Percentiles rank a stretch among this genome's conserved stretches.
Evolutionary conservation across 108 stramenopile genomes (phyloP).

Genomic region (Hondaea fermentalgiana): DNA sequence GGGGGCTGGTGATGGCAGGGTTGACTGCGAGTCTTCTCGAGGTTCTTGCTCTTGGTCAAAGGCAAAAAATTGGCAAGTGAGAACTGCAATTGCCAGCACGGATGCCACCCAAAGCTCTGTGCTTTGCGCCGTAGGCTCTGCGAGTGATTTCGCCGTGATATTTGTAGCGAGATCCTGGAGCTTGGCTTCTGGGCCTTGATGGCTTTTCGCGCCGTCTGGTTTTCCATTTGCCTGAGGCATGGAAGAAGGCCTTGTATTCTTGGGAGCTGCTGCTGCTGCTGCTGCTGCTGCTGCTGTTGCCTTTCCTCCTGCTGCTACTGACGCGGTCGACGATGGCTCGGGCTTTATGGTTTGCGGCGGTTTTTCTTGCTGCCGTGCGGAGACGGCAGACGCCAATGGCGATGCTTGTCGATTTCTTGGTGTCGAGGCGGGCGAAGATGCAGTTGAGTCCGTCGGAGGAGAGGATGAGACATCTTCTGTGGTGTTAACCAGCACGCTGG

Average conservation of each 20-base stretch:
- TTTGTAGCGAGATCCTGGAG: no score
- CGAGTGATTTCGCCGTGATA: no score
- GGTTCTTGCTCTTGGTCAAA: not conserved
- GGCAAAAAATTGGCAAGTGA: not conserved
- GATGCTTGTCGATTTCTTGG: not conserved
- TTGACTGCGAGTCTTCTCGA: not conserved
- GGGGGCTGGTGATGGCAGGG: no score
- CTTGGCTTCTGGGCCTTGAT: no score
- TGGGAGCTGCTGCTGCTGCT: not conserved
- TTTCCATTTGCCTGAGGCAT: no score
- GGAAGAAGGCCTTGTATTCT: not conserved
- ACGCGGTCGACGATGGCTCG: not conserved
- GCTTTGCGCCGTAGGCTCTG: not conserved
- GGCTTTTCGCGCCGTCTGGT: no score
- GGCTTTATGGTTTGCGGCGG: no score
- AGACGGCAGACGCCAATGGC: not conserved
- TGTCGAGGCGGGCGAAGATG: not conserved
- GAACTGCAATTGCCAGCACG: not conserved
- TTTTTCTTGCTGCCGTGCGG: no score
- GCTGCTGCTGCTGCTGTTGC: not conserved
- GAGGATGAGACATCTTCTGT: no score
- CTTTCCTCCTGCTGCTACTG: not conserved
- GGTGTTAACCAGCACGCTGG: no score
- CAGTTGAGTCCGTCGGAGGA: no score
- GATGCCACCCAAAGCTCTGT: not conserved